Evolutionary conservation across 371 early-diverging fungal species (phyloP).

Genomic region (Actinomortierella ambigua): DNA sequence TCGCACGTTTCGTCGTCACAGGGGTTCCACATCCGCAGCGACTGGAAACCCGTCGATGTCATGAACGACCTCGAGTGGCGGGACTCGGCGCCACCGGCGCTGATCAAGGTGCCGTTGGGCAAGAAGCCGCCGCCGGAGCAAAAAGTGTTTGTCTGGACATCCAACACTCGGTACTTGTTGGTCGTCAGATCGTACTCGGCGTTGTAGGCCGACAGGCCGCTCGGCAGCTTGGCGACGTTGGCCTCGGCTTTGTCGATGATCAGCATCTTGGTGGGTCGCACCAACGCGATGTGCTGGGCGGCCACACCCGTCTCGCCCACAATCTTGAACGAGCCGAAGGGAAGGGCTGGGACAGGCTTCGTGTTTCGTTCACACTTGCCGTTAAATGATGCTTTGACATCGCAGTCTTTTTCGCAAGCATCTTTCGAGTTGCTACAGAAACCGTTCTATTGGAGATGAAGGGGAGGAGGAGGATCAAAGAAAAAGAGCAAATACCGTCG

Average conservation of each 20-base stretch:
- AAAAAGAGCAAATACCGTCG: not conserved
- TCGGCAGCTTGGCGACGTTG: slow-evolving; percentile 37
- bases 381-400: slow-evolving; percentile 24
- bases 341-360: slow-evolving; percentile 17
- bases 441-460: slow-evolving; percentile 17
- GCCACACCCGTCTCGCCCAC: slow-evolving; percentile 36
- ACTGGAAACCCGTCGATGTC: slow-evolving; percentile 33
- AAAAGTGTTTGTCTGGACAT: slow-evolving; percentile 64
- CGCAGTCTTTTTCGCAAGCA: slow-evolving; percentile 31
- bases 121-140: slow-evolving; percentile 68
- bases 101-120: slow-evolving; percentile 61
- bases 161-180: slow-evolving; percentile 50
- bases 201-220: slow-evolving; percentile 23
- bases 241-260: slow-evolving; percentile 45
- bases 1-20: slow-evolving; percentile 53
- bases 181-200: slow-evolving; percentile 57
- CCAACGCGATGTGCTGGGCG: slow-evolving; percentile 41
- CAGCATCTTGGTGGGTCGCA: slow-evolving; percentile 40
- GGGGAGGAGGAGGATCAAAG: no score
- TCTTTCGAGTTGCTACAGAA: slow-evolving; percentile 39
- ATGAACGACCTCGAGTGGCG: slow-evolving; percentile 11
- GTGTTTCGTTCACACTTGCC: slow-evolving; percentile 21
- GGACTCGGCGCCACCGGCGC: slow-evolving; percentile 60
- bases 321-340: slow-evolving; percentile 36
- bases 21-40: slow-evolving; percentile 59